Percentiles rank a stretch among this genome's conserved stretches.
phyloP scores from a whole-genome alignment of 495 filamentous ascomycete genomes.

The Aspergillus ostianus region DNA sequence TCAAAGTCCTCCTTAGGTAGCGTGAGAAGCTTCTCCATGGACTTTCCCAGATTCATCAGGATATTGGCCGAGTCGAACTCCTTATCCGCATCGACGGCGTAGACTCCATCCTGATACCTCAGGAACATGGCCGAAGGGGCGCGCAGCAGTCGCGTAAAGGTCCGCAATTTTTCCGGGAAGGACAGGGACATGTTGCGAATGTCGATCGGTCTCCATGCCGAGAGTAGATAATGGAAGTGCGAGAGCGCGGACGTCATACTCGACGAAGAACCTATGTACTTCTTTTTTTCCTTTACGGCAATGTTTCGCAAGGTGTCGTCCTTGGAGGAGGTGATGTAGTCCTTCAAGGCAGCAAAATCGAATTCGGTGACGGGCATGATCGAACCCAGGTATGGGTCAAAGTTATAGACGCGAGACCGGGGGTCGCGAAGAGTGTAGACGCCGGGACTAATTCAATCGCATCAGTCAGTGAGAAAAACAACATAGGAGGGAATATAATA shows the following conservation, averaged over 20 bases:
- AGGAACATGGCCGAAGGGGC: slow-evolving; percentile 80
- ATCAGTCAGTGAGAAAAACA: background rate
- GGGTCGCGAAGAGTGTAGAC: slow-evolving; percentile 91
- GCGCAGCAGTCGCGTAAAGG: slow-evolving; percentile 69
- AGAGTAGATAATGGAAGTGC: slow-evolving; percentile 93
- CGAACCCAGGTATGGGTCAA: slow-evolving; percentile 85
- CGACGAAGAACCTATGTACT: slow-evolving; percentile 92
- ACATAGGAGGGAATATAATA: background rate
- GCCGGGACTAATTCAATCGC: slow-evolving; percentile 56
- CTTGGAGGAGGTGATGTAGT: slow-evolving; percentile 85
- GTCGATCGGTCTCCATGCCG: slow-evolving; percentile 74
- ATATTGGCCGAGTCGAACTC: slow-evolving; percentile 84
- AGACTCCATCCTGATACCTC: slow-evolving; percentile 76
- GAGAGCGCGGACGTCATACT: slow-evolving; percentile 87
- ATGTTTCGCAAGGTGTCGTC: slow-evolving; percentile 65
- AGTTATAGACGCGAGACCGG: slow-evolving; percentile 85
- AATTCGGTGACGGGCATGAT: slow-evolving; percentile 94
- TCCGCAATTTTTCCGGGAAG: slow-evolving; percentile 57
- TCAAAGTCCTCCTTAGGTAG: slow-evolving; percentile 77
- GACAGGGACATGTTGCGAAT: slow-evolving; percentile 58
- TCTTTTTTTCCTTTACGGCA: slow-evolving; percentile 66
- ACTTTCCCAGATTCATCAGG: slow-evolving; percentile 85
- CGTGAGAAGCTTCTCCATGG: slow-evolving; percentile 95
- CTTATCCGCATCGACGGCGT: slow-evolving; percentile 98
- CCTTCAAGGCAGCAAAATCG: slow-evolving; percentile 79